Evolutionary conservation across 2,329 filamentous ascomycete species (phyloP).

Genomic region (Xylariaceae sp.): DNA sequence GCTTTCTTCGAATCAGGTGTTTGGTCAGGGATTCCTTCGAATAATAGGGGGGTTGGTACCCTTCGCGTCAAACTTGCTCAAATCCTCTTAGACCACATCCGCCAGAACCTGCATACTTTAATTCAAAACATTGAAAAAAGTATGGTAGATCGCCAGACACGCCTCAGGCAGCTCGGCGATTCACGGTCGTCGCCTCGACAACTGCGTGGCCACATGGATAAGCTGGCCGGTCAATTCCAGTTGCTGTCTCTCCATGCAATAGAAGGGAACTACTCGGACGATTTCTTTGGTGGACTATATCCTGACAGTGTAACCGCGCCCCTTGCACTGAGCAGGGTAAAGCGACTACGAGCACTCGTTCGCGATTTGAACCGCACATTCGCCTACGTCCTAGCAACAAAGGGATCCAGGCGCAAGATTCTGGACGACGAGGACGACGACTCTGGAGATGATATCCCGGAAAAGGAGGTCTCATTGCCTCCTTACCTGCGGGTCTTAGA

Average conservation of each 20-base stretch:
- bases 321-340: slow-evolving; percentile 20
- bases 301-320: background rate
- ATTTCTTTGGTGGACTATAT: slow-evolving; percentile 37
- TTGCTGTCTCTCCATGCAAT: slow-evolving; percentile 37
- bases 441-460: background rate
- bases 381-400: slow-evolving; percentile 25
- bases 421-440: background rate
- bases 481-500: slow-evolving; percentile 31
- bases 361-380: slow-evolving; percentile 33
- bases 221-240: slow-evolving; percentile 38
- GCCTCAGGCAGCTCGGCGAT: slow-evolving; percentile 24
- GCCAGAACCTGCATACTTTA: slow-evolving; percentile 27
- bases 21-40: slow-evolving; percentile 29
- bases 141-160: slow-evolving; percentile 14
- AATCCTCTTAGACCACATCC: slow-evolving; percentile 34
- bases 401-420: slow-evolving; percentile 27
- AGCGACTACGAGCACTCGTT: slow-evolving; percentile 33
- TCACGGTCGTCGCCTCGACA: slow-evolving; percentile 28
- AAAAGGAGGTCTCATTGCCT: slow-evolving; percentile 16
- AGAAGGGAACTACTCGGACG: slow-evolving; percentile 39
- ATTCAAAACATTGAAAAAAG: slow-evolving; percentile 27
- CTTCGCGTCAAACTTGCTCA: slow-evolving; percentile 38
- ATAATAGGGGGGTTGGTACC: slow-evolving; percentile 34
- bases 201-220: slow-evolving; percentile 33
- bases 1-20: slow-evolving; percentile 31